These are phyloP conservation scores for Talaromyces proteolyticus DNA, from an alignment of 495 filamentous ascomycete species.

Conservation along the genomic window DNA sequence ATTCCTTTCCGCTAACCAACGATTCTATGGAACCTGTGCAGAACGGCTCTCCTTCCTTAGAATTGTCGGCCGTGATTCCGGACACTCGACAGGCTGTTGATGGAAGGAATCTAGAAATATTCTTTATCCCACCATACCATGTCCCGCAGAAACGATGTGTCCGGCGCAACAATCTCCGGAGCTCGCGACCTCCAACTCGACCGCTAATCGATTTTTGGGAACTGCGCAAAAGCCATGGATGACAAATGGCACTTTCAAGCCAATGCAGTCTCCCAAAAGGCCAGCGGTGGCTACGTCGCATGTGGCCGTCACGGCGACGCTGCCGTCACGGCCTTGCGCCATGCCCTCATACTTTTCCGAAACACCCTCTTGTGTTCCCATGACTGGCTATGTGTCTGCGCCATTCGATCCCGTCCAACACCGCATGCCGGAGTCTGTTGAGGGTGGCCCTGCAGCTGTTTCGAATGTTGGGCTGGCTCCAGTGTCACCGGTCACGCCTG, in stretches of 20 bases:
- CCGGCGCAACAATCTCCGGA: slow-evolving; percentile 15
- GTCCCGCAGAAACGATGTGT: slow-evolving; percentile 3
- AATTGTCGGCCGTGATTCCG: no score
- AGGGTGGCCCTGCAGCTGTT: background rate
- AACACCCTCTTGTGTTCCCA: no score
- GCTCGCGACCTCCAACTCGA: slow-evolving; percentile 63
- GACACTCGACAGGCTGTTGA: no score
- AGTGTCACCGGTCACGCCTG: slow-evolving; percentile 22
- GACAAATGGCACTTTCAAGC: slow-evolving; percentile 11
- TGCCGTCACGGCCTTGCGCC: no score
- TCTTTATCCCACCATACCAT: slow-evolving; percentile 11
- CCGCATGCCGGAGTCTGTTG: background rate
- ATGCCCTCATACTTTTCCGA: no score
- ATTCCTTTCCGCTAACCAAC: no score
- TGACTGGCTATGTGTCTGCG: no score
- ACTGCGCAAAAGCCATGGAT: slow-evolving; percentile 66
- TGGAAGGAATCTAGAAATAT: no score
- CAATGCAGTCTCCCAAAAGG: slow-evolving; percentile 1
- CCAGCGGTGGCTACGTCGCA: no score
- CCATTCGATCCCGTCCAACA: slow-evolving; percentile 1
- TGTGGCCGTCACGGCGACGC: no score
- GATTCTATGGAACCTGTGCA: no score
- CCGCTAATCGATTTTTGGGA: slow-evolving; percentile 60
- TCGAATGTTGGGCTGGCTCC: slow-evolving; percentile 6
- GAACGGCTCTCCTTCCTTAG: no score